A percentile compares a stretch with the other conserved stretches of the same genome.
These are phyloP conservation scores for Pseudocercospora eumusae DNA, from an alignment of 2,329 filamentous ascomycete genomes.

Conservation along the genomic window DNA sequence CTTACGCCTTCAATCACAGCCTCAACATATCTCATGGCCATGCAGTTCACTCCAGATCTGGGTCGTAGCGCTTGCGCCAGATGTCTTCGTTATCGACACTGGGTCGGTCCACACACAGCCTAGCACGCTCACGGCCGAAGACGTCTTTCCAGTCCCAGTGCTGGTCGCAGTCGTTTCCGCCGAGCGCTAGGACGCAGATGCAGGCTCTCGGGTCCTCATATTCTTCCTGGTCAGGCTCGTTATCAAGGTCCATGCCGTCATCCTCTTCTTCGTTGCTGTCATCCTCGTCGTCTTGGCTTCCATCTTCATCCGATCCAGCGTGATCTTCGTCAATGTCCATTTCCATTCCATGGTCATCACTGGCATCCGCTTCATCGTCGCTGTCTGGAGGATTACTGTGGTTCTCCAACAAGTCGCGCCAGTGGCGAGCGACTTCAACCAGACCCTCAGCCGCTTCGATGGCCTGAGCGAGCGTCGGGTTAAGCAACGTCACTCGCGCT, in stretches of 20 bases:
- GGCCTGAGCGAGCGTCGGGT: neutral
- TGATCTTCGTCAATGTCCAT: too few species aligned
- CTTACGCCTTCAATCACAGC: too few species aligned
- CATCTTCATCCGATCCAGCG: too few species aligned
- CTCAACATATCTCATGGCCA: too few species aligned
- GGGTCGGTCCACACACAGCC: neutral
- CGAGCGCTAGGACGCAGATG: neutral
- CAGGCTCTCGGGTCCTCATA: neutral
- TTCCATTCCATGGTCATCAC: too few species aligned
- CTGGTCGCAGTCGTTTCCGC: neutral
- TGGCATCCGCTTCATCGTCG: neutral
- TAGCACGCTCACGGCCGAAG: neutral
- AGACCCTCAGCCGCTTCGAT: neutral
- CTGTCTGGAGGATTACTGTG: neutral
- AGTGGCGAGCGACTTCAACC: neutral
- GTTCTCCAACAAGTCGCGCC: neutral
- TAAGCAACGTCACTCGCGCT: neutral
- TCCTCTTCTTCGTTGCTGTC: too few species aligned
- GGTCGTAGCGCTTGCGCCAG: neutral
- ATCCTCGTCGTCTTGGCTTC: neutral
- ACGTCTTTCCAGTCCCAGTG: neutral
- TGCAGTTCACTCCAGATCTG: neutral
- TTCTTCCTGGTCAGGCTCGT: neutral
- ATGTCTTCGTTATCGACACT: neutral
- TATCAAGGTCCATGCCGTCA: neutral